Percentiles rank a stretch among this genome's conserved stretches.
These are phyloP conservation scores for Wickerhamomyces chaumierensis DNA, from an alignment of 805 yeast genomes.

Conservation along the genomic window DNA sequence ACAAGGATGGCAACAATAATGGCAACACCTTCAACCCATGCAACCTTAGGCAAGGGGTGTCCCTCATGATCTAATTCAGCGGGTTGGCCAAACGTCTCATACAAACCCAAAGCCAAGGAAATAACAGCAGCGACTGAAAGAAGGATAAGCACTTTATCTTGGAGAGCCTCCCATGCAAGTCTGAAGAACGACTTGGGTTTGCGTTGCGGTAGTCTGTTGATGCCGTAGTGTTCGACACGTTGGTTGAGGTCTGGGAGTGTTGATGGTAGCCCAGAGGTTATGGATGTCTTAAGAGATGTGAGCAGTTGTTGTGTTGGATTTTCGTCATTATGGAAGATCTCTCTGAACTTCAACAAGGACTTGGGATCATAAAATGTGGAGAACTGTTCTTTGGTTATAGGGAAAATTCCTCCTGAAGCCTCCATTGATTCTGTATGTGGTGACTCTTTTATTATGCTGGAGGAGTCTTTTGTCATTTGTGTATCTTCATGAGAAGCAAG, in stretches of 20 bases:
- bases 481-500: too few species aligned
- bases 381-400: neutral
- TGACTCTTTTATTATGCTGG: too few species aligned
- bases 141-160: slow-evolving; percentile 82
- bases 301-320: neutral
- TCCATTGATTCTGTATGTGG: too few species aligned
- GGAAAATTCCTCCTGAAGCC: too few species aligned
- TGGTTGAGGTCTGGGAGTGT: slow-evolving; percentile 20
- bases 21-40: slow-evolving; percentile 99
- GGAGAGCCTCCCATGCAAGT: slow-evolving; percentile 73
- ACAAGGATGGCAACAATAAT: slow-evolving; percentile 84
- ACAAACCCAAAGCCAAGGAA: slow-evolving; percentile 82
- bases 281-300: slow-evolving; percentile 24
- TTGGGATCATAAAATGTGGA: neutral
- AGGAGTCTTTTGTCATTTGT: too few species aligned
- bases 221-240: slow-evolving; percentile 48
- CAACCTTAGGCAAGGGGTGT: slow-evolving; percentile 66
- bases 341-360: neutral
- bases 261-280: slow-evolving; percentile 29
- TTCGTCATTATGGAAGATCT: neutral
- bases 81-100: slow-evolving; percentile 83
- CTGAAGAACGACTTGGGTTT: slow-evolving; percentile 55
- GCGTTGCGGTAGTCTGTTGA: slow-evolving; percentile 61
- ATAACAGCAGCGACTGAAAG: slow-evolving; percentile 79
- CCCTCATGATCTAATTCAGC: slow-evolving; percentile 73